phyloP scores from a whole-genome alignment of 2,329 filamentous ascomycete genomes.

The Fusarium multiceps region DNA sequence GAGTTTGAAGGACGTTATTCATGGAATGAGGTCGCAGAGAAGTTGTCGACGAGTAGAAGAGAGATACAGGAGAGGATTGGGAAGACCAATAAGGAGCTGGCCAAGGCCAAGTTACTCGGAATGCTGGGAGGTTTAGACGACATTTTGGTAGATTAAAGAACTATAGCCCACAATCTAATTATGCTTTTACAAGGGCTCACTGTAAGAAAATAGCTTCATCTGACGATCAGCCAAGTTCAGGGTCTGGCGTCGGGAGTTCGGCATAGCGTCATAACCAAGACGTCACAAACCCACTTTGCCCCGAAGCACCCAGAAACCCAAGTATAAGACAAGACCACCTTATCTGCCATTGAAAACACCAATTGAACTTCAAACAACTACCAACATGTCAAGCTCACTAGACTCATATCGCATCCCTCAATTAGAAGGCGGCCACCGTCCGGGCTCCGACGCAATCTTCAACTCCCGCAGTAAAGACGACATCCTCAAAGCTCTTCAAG shows the following conservation, averaged over 20 bases:
- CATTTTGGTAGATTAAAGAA: background rate
- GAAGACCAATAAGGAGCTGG: background rate
- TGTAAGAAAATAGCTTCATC: background rate
- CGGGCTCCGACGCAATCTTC: constrained; percentile 17
- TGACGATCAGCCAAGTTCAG: background rate
- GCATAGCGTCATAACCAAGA: constrained; percentile 8
- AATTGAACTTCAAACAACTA: background rate
- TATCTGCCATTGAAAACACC: background rate
- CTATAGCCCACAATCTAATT: no score
- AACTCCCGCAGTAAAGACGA: constrained; percentile 18
- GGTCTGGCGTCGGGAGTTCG: background rate
- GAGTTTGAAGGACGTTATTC: accelerated
- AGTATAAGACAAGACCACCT: background rate
- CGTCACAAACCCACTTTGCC: constrained; percentile 21
- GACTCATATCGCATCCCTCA: constrained; percentile 5
- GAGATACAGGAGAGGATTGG: background rate
- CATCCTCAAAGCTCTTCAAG: background rate
- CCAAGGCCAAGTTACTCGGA: background rate
- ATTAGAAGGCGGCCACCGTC: constrained; percentile 10
- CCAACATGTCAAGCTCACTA: background rate
- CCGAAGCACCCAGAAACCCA: background rate
- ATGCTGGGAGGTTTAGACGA: background rate
- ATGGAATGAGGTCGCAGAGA: background rate
- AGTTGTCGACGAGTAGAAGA: background rate
- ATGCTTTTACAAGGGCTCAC: background rate